Evolutionary conservation across 495 filamentous ascomycete species (phyloP), one percentile per base, ranked within the genome.

Genomic region (Astrothelium macrocarpum): DNA sequence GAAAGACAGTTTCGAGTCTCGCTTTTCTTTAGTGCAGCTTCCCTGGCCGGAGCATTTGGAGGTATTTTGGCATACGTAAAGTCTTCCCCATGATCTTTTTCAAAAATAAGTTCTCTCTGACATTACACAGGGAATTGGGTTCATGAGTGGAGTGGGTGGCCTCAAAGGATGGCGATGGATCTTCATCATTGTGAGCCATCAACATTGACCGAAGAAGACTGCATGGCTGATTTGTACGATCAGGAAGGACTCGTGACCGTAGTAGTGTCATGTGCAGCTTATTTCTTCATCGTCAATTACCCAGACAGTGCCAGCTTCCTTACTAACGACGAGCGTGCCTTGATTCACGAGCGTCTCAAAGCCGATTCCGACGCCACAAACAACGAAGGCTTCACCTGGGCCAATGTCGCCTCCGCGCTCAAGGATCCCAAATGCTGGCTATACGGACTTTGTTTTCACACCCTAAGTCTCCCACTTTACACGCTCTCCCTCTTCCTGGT

Each of bases 161-260:
- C 70, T 89, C 2, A 79, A 80, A 16, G 87, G 78, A 12, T 90
- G 88, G 87, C 74, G 87, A 32, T 90, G 87, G 87, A 72, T 90
- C 12, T 90, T 90, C 72, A 87, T 90, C 46, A 76, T 89, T 32
- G 87, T 89, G 68, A 87, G 87, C 14, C 76, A 26, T 9, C n/a
- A n/a, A 9, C 7, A 3, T 20, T 5, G n/a, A 29, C 25, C 49
- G 9, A 28, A n/a, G 7, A 29, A 16, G 25, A 28, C n/a, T 49
- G 7, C 3, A 12, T 28, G 12, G 49, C 23, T 29, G 10, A 26
- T 9, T 28, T 11, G 20, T 25, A 16, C 11, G 2, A 28, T 28
- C 7, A 56, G 32, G 72, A 74, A 64, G 72, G 72, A 11, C 60
- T 71, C 31, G 32, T 72, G 26, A 72, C 70, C 2, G 25, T 71